Evolutionary conservation across 2,329 filamentous ascomycete species (phyloP), one percentile per base, ranked within the genome.

Genomic region (Phaeoacremonium minimum): DNA sequence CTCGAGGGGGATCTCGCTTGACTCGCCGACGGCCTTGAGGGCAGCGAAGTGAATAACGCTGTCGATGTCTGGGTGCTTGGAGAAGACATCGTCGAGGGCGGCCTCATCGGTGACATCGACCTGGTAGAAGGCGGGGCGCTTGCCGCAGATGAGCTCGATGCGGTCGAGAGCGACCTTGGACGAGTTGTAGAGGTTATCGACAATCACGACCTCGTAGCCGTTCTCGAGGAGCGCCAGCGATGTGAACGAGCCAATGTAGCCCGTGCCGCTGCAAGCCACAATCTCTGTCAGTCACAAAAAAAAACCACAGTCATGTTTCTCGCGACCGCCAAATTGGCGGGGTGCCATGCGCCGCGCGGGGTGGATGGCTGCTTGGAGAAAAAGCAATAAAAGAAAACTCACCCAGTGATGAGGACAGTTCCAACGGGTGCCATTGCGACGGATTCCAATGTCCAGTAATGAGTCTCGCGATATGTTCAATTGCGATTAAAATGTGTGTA

Each of bases 211-310:
- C 63, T 97, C 83, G 77, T 97, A 97, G 63, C 83, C 90, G 57
- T 93, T 86, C 59, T 96, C 77, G 50, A 98, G 87, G 17, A 98
- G 86, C 36, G 89, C 84, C 35, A 98, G 82, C 38, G 87, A 74
- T 44, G 93, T 98, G 75, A 97, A 97, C 34, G 91, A 97, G 61
- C 93, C 93, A 66, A 98, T 98, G 75, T 98, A 98, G 71, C 93
- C 93, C 48, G 90, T 95, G 57, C 93, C 93, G 77, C 93, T 96
- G 60, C 42, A 51, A 49, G 49, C 51, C 51, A 46, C 45, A 34
- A 15, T 15, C 15, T 26, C 18, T 29, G 28, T 20, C 30, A 36
- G 13, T 6, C 22, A 33, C 33, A n/a, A 18, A 29, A 30, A 13
- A 15, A 19, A 17, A 31, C 12, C 15, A 16, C 37, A 15, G 33